phyloP scores from a whole-genome alignment of 768 basidiomycete species.

The Pulveroboletus sp. region DNA sequence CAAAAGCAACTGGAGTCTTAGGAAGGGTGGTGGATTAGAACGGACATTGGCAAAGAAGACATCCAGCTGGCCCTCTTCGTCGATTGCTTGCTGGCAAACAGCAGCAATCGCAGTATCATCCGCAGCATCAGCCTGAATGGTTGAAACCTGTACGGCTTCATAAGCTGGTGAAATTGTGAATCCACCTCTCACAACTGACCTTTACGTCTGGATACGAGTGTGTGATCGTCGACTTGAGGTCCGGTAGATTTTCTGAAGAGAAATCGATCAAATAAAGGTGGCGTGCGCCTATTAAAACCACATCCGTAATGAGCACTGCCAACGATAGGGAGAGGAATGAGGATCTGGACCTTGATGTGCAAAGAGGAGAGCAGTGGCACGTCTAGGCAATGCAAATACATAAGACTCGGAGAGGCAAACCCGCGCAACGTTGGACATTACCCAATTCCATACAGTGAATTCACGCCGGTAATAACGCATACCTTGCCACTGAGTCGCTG shows the following conservation, averaged over 20 bases:
- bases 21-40: neutral
- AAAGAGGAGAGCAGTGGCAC: conserved; percentile 67
- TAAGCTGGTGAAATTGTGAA: conserved; percentile 9
- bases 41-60: conserved; percentile 94
- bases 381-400: conserved; percentile 39
- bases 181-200: conserved; percentile 36
- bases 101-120: conserved; percentile 66
- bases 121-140: conserved; percentile 78
- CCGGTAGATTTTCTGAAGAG: conserved; percentile 61
- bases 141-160: conserved; percentile 63
- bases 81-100: conserved; percentile 68
- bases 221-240: conserved; percentile 67
- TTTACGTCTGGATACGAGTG: conserved; percentile 74
- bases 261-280: conserved; percentile 80
- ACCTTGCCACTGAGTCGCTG: conserved; percentile 72
- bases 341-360: conserved; percentile 68
- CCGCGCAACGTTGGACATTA: conserved; percentile 32
- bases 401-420: conserved; percentile 13
- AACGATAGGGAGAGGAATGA: neutral
- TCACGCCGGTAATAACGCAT: conserved; percentile 85
- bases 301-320: conserved; percentile 2
- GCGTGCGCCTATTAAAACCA: conserved; percentile 52
- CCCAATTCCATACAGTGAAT: conserved; percentile 88
- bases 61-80: conserved; percentile 84
- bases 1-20: conserved; percentile 1